Evolutionary conservation across 306 rosid species (phyloP).

Genomic region (Sphenostylis stenocarpa): DNA sequence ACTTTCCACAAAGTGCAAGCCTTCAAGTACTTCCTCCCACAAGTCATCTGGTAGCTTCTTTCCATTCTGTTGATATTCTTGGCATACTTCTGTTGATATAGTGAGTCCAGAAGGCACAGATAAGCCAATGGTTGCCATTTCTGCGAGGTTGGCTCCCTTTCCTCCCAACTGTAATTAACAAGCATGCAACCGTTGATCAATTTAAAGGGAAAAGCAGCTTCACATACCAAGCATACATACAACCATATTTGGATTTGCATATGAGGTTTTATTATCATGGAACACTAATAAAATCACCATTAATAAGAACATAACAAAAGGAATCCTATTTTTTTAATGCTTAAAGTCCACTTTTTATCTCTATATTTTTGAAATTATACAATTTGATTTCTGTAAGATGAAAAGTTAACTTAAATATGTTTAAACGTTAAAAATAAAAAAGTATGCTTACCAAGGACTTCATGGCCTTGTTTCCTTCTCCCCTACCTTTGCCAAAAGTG

Average conservation of each 20-base stretch:
- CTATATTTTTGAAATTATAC: no score
- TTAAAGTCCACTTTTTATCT: no score
- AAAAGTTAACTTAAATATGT: no score
- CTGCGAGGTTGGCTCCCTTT: slow-evolving; percentile 97
- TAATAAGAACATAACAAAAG: neutral
- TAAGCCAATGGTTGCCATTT: slow-evolving; percentile 93
- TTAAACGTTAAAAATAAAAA: neutral
- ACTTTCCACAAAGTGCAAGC: slow-evolving; percentile 58
- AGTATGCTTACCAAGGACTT: slow-evolving; percentile 75
- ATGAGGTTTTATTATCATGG: neutral
- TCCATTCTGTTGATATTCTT: slow-evolving; percentile 78
- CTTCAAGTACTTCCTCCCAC: slow-evolving; percentile 88
- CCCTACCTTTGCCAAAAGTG: slow-evolving; percentile 88
- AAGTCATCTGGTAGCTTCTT: slow-evolving; percentile 60
- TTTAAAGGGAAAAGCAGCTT: slow-evolving; percentile 9
- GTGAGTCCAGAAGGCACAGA: slow-evolving; percentile 97
- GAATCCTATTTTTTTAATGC: neutral
- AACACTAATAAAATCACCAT: neutral
- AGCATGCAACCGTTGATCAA: slow-evolving; percentile 15
- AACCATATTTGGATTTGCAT: neutral
- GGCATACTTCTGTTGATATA: slow-evolving; percentile 94
- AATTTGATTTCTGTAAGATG: no score
- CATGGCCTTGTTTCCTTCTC: slow-evolving; percentile 95
- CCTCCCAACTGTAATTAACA: slow-evolving; percentile 75
- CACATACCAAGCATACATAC: no score